A percentile compares a stretch with the other conserved stretches of the same genome.
phyloP scores from a whole-genome alignment of 164 flowering plant species.

The Umbilicus rupestris region DNA sequence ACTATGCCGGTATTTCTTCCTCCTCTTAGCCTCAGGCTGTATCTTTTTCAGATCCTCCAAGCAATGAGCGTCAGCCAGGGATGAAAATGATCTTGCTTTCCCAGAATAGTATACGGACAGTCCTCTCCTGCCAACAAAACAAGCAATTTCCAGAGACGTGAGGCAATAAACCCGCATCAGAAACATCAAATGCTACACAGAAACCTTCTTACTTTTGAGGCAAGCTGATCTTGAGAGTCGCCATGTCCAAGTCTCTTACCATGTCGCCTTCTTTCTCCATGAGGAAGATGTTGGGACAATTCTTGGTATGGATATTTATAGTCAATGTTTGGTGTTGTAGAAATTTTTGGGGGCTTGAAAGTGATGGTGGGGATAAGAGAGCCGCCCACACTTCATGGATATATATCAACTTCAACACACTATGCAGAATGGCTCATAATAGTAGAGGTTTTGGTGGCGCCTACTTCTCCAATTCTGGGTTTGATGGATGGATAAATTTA shows the following conservation, averaged over 20 bases:
- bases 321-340: neutral
- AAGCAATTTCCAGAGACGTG: neutral
- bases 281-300: neutral
- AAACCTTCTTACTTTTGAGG: constrained; percentile 34
- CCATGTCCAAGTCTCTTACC: constrained; percentile 31
- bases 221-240: constrained; percentile 23
- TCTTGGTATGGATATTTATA: neutral
- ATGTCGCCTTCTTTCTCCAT: constrained; percentile 26
- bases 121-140: constrained; percentile 37
- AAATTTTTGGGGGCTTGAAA: neutral
- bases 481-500: neutral
- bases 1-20: constrained; percentile 28
- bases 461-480: neutral
- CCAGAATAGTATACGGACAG: constrained; percentile 51
- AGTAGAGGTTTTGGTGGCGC: neutral
- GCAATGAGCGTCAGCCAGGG: constrained; percentile 34
- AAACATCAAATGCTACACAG: neutral
- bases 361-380: constrained; percentile 2
- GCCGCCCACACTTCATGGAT: constrained; percentile 1
- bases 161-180: neutral
- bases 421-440: neutral
- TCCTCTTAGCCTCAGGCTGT: constrained; percentile 34
- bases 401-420: neutral
- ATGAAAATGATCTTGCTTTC: constrained; percentile 40
- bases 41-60: constrained; percentile 50